Conservation (phyloP, 2,329 filamentous ascomycete species). For the Alternaria brassicae region DNA sequence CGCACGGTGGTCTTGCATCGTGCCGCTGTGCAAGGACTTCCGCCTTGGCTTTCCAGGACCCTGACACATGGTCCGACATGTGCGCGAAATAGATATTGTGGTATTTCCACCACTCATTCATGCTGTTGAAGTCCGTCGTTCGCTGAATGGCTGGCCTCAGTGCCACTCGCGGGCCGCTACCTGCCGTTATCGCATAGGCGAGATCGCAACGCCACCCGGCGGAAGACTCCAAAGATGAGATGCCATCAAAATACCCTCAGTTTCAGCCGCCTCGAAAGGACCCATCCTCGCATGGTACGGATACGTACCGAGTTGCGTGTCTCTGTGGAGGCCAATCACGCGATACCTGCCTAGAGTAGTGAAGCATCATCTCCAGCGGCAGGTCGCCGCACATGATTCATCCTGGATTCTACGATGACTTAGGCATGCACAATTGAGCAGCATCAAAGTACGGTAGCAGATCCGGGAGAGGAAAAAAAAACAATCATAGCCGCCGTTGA, state of each 20-base stretch:
- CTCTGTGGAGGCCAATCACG: not conserved
- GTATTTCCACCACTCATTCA: not conserved
- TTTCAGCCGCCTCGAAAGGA: not conserved
- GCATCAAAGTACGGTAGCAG: not conserved
- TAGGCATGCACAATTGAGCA: no score
- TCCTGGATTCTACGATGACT: no score
- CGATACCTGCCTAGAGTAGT: not conserved
- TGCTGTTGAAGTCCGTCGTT: not conserved
- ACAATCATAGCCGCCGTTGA: not conserved
- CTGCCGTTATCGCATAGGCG: not conserved
- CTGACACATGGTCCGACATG: not conserved
- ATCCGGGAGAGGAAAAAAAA: not conserved
- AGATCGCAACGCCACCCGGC: not conserved
- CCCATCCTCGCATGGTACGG: not conserved
- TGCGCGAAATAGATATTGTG: not conserved
- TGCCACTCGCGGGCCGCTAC: not conserved
- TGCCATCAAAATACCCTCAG: not conserved
- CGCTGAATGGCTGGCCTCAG: not conserved
- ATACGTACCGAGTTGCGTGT: not conserved
- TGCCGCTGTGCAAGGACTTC: not conserved
- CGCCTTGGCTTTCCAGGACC: not conserved
- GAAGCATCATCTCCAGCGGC: not conserved
- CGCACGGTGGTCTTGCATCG: not conserved
- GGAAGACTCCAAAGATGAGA: not conserved
- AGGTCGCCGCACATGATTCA: no score